Evolutionary conservation across 139 green algal species (phyloP).

Genomic region (Chara braunii): DNA sequence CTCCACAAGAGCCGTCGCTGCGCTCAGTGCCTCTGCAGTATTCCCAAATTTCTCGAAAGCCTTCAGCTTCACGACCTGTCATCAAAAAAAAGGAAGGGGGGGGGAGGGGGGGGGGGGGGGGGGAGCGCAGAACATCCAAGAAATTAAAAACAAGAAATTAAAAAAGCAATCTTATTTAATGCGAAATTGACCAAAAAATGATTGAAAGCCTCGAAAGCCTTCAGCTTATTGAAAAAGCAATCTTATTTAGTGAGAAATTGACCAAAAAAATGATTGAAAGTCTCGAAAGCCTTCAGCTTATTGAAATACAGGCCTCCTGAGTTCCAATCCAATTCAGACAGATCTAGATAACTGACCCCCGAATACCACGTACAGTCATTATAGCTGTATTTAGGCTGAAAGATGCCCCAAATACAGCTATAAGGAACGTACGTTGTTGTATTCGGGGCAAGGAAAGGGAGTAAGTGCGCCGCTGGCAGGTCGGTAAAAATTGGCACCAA

Average conservation of each 20-base stretch:
- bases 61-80: slow-evolving; percentile 92
- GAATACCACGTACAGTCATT: too few species aligned
- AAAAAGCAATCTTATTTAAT: too few species aligned
- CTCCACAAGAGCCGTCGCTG: slow-evolving; percentile 84
- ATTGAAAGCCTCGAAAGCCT: background rate
- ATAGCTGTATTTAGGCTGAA: too few species aligned
- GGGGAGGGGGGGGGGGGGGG: background rate
- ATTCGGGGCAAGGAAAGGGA: too few species aligned
- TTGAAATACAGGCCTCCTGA: too few species aligned
- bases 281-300: background rate
- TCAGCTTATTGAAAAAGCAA: background rate
- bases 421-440: too few species aligned
- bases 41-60: slow-evolving; percentile 96
- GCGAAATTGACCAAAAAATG: background rate
- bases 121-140: background rate
- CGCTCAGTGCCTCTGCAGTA: slow-evolving; percentile 88
- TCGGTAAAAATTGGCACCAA: too few species aligned
- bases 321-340: too few species aligned
- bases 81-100: background rate
- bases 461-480: too few species aligned
- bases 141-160: too few species aligned
- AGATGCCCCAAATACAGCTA: too few species aligned
- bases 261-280: background rate
- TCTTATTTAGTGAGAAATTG: background rate
- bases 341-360: too few species aligned